A percentile compares a stretch with the other conserved stretches of the same genome.
Conservation (phyloP, 1,284 basidiomycete genomes). For the Papiliotrema terrestris region DNA sequence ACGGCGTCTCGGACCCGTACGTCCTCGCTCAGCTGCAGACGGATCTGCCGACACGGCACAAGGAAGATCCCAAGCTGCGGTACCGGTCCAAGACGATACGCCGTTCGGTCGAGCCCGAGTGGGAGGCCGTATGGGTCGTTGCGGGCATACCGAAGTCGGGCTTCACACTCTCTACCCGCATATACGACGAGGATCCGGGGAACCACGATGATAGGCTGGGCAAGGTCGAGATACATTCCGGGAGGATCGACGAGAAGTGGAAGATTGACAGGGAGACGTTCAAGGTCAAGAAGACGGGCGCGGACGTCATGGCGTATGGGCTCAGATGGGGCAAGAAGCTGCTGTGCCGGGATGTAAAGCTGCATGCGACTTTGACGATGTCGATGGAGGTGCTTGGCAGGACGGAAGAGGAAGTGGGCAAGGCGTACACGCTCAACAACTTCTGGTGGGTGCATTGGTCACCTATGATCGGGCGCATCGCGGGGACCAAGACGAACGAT, state of each 20-base stretch:
- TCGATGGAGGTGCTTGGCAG: slow-evolving; percentile 49
- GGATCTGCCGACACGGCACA: slow-evolving; percentile 26
- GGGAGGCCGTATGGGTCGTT: slow-evolving; percentile 52
- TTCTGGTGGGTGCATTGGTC: slow-evolving; percentile 46
- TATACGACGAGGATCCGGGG: slow-evolving; percentile 53
- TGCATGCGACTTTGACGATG: slow-evolving; percentile 30
- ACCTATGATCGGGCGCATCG: slow-evolving; percentile 39
- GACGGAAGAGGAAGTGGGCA: slow-evolving; percentile 44
- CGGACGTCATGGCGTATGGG: slow-evolving; percentile 41
- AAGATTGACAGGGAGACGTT: slow-evolving; percentile 29
- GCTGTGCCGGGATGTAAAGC: slow-evolving; percentile 9
- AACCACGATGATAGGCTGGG: slow-evolving; percentile 54
- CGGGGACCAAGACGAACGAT: slow-evolving; percentile 31
- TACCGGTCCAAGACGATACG: slow-evolving; percentile 52
- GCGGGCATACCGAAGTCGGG: slow-evolving; percentile 51
- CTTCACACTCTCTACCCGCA: slow-evolving; percentile 42
- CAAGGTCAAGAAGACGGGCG: slow-evolving; percentile 49
- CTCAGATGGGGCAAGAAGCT: slow-evolving; percentile 33
- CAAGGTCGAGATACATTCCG: slow-evolving; percentile 34
- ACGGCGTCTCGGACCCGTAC: slow-evolving; percentile 51
- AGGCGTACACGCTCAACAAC: slow-evolving; percentile 52
- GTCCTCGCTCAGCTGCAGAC: slow-evolving; percentile 43
- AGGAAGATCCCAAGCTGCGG: slow-evolving; percentile 40
- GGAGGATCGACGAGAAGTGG: slow-evolving; percentile 30
- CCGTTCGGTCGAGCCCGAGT: slow-evolving; percentile 48